Conservation (phyloP, 306 rosid genomes). For the Cajanus cajan region DNA sequence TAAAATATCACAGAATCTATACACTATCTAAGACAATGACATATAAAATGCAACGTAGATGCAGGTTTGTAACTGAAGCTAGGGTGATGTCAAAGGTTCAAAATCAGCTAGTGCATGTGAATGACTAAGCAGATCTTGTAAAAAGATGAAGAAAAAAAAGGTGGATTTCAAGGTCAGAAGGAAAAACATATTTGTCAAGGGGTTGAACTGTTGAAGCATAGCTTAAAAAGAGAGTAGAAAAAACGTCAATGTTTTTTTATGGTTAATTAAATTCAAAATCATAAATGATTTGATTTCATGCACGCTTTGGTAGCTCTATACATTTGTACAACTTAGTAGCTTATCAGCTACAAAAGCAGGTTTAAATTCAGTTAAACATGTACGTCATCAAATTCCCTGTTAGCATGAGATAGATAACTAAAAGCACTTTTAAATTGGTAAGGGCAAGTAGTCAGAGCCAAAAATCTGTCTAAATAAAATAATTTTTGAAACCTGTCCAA, state of each 20-base stretch:
- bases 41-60: background rate
- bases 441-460: background rate
- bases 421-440: background rate
- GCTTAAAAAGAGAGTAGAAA: background rate
- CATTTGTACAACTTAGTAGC: background rate
- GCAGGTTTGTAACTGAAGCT: background rate
- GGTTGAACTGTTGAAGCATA: constrained; percentile 9
- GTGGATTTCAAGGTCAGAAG: background rate
- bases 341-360: background rate
- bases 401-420: background rate
- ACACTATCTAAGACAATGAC: background rate
- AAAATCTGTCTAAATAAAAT: background rate
- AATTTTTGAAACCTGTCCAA: background rate
- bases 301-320: background rate
- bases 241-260: background rate
- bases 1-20: background rate
- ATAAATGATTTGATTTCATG: background rate
- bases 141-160: background rate
- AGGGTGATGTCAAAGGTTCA: background rate
- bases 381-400: background rate
- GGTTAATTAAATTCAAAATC: background rate
- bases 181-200: background rate
- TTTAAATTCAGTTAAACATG: background rate
- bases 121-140: background rate
- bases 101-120: constrained; percentile 5